A percentile compares a stretch with the other conserved stretches of the same genome.
Conservation (phyloP, 441 rosid genomes). For the Monsonia emarginata region DNA sequence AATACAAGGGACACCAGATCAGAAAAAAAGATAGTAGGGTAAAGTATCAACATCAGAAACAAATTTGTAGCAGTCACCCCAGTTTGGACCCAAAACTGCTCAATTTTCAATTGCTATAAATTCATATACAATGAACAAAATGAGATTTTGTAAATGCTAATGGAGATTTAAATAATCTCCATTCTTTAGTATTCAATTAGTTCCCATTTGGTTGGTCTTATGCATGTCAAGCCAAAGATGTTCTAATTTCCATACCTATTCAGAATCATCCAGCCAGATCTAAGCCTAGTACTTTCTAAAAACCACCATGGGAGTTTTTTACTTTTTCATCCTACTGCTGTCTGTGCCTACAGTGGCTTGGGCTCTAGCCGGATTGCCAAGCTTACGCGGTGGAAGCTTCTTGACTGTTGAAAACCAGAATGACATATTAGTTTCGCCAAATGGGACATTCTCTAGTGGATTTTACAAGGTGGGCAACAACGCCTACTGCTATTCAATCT, state of each 20-base stretch:
- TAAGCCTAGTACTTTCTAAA: neutral
- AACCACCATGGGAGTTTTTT: slow-evolving; percentile 5
- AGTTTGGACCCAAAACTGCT: no score
- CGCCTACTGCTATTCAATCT: slow-evolving; percentile 22
- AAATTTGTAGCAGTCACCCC: no score
- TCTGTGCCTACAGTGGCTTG: neutral
- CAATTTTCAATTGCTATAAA: no score
- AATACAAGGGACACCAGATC: no score
- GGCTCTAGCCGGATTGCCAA: slow-evolving; percentile 7
- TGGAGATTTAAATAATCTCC: no score
- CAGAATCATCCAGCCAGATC: neutral
- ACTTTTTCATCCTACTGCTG: slow-evolving; percentile 10
- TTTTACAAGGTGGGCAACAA: slow-evolving; percentile 20
- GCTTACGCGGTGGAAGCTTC: slow-evolving; percentile 13
- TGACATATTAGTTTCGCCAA: slow-evolving; percentile 18
- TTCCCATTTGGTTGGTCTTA: no score
- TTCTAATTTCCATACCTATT: neutral
- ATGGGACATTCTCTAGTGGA: slow-evolving; percentile 19
- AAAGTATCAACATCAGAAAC: no score
- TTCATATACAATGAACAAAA: no score
- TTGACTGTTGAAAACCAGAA: slow-evolving; percentile 16
- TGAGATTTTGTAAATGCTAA: no score
- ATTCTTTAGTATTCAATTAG: no score
- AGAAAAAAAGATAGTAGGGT: no score
- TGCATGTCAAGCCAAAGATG: neutral